These are phyloP conservation scores for Catenaria anguillulae DNA, from an alignment of 371 early-diverging fungal species.

Conservation along the genomic window DNA sequence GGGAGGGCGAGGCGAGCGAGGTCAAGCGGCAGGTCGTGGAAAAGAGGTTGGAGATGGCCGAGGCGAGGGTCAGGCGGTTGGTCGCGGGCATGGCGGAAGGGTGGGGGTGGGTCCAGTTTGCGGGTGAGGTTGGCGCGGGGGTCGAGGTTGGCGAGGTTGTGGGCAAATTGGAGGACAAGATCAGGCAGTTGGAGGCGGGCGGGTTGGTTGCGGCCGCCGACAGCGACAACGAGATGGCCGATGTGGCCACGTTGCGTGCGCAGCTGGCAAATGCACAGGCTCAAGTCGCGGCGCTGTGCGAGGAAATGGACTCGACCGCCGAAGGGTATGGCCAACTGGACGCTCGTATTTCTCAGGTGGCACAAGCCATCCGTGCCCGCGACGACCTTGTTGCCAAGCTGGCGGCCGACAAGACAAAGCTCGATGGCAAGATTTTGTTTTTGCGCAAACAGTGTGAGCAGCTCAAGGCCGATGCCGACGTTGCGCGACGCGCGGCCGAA, in stretches of 20 bases:
- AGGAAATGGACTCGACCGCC: not conserved
- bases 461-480: conserved; percentile 5
- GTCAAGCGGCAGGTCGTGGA: not conserved
- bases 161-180: not conserved
- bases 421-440: not conserved
- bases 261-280: not conserved
- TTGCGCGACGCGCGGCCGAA: not conserved
- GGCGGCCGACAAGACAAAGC: conserved; percentile 1
- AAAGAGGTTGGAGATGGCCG: not conserved
- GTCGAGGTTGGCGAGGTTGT: not conserved
- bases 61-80: not conserved
- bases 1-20: not conserved
- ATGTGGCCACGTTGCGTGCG: not conserved
- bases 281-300: not conserved
- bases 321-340: not conserved
- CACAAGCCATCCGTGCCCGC: not conserved
- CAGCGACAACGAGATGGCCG: not conserved
- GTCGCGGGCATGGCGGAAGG: not conserved
- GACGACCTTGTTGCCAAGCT: not conserved
- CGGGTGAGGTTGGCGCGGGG: not conserved
- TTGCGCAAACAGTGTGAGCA: not conserved
- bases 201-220: not conserved
- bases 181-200: not conserved
- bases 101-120: not conserved
- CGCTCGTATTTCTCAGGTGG: not conserved